These are phyloP conservation scores for Cylindrotheca fusiformis DNA, from an alignment of 108 stramenopile species.

Conservation along the genomic window DNA sequence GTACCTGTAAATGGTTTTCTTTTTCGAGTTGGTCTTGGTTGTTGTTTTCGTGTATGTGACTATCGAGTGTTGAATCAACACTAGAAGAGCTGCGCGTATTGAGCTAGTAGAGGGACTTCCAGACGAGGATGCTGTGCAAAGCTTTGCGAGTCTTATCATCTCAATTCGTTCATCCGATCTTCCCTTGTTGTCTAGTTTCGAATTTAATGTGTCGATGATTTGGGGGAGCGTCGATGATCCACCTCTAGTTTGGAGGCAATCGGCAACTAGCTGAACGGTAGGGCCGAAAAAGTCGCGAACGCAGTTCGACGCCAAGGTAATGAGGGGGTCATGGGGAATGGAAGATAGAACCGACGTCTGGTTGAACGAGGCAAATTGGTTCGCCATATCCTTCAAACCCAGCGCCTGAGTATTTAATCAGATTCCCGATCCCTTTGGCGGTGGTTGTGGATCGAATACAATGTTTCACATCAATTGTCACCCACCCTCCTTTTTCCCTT, in stretches of 20 bases:
- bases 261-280: slow-evolving; percentile 72
- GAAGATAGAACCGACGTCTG: slow-evolving; percentile 67
- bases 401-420: too few relatives aligned
- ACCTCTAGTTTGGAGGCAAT: slow-evolving; percentile 57
- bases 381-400: slow-evolving; percentile 42
- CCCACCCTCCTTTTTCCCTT: too few relatives aligned
- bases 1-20: slow-evolving; percentile 41
- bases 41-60: slow-evolving; percentile 41
- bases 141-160: slow-evolving; percentile 15
- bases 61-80: slow-evolving; percentile 70
- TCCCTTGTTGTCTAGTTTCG: slow-evolving; percentile 31
- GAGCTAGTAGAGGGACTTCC: slow-evolving; percentile 30
- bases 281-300: slow-evolving; percentile 83
- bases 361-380: slow-evolving; percentile 63
- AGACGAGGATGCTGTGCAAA: slow-evolving; percentile 11
- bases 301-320: slow-evolving; percentile 61
- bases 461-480: too few relatives aligned
- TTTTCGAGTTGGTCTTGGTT: background rate
- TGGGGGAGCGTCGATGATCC: slow-evolving; percentile 46
- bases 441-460: too few relatives aligned
- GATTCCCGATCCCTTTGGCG: too few relatives aligned
- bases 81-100: slow-evolving; percentile 67
- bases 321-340: slow-evolving; percentile 44
- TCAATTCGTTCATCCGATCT: slow-evolving; percentile 31
- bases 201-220: slow-evolving; percentile 37